A percentile compares a stretch with the other conserved stretches of the same genome.
Conservation (phyloP, 345 rosid species). For the Salix caprea region DNA sequence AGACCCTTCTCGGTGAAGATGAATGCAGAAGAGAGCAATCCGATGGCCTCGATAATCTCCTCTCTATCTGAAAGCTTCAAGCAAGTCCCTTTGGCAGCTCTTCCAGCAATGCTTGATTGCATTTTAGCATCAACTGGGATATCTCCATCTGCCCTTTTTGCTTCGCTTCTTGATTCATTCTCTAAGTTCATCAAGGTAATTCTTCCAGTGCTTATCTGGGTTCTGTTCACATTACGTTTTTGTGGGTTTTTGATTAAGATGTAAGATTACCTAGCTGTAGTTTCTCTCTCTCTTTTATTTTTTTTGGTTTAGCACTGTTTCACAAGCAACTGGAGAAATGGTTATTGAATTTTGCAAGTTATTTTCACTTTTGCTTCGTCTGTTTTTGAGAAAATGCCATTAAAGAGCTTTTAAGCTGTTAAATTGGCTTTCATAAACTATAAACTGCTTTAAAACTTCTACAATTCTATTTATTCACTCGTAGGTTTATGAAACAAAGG, state of each 20-base stretch:
- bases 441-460: not conserved
- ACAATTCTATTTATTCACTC: too few species aligned
- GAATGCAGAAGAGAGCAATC: conserved; percentile 16
- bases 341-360: not conserved
- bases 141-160: conserved; percentile 54
- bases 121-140: conserved; percentile 60
- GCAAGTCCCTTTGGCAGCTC: conserved; percentile 58
- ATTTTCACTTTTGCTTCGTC: not conserved
- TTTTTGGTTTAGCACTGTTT: not conserved
- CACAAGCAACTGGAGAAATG: not conserved
- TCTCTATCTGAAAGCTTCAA: conserved; percentile 58
- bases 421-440: not conserved
- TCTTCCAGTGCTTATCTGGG: conserved; percentile 8
- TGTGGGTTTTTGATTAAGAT: not conserved
- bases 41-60: conserved; percentile 39
- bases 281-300: not conserved
- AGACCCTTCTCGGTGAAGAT: conserved; percentile 1
- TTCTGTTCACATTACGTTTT: not conserved
- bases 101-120: conserved; percentile 83
- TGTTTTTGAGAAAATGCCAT: too few species aligned
- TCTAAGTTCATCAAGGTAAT: conserved; percentile 30
- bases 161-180: conserved; percentile 44
- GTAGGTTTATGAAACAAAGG: too few species aligned
- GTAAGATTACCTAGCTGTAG: not conserved
- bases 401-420: too few species aligned